Evolutionary conservation across 129 eudicot genomes (phyloP).

Genomic region (Helichrysum umbraculigerum): DNA sequence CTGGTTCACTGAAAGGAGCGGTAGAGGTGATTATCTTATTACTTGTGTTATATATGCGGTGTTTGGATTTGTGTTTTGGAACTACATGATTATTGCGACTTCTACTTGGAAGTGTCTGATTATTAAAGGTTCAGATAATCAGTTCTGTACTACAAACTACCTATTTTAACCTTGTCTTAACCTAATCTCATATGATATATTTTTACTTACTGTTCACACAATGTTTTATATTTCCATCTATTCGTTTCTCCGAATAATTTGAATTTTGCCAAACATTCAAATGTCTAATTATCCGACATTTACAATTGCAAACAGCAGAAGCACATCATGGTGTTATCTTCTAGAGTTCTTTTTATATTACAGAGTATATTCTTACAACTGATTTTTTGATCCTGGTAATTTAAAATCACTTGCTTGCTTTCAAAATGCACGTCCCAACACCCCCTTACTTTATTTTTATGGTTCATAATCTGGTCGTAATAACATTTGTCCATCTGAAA

Average conservation of each 20-base stretch:
- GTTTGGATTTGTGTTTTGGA: conserved; percentile 3
- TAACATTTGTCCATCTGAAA: neutral
- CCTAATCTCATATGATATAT: neutral
- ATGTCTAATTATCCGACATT: neutral
- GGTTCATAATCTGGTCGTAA: neutral
- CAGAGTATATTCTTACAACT: neutral
- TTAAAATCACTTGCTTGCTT: neutral
- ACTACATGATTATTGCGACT: neutral
- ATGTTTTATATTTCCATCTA: neutral
- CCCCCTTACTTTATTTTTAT: neutral
- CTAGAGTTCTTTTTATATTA: neutral
- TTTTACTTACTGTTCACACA: neutral
- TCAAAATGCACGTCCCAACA: neutral
- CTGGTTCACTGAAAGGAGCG: conserved; percentile 72
- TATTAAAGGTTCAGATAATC: neutral
- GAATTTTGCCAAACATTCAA: neutral
- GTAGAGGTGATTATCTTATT: conserved; percentile 49
- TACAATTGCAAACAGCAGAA: neutral
- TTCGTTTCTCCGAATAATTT: neutral
- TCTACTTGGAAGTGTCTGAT: neutral
- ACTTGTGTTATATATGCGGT: neutral
- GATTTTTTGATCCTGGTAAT: neutral
- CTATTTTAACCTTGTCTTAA: neutral
- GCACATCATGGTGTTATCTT: neutral
- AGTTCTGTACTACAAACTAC: neutral